Evolutionary conservation across 1,284 basidiomycete genomes (phyloP).

Genomic region (Sphaerobolus stellatus): DNA sequence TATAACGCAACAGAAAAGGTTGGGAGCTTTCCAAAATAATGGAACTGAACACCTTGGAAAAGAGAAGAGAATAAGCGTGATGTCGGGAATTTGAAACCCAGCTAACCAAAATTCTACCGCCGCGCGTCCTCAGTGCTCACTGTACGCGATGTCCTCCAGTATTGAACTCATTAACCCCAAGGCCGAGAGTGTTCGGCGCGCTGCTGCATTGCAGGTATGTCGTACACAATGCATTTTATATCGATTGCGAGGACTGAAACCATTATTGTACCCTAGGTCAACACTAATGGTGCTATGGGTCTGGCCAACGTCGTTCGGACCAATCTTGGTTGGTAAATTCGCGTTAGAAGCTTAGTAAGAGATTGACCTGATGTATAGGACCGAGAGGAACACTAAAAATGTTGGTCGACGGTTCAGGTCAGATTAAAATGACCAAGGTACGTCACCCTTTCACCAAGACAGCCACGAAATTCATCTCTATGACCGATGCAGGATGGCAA

Average conservation of each 20-base stretch:
- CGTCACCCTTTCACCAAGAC: slow-evolving; percentile 8
- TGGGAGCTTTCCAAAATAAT: no score
- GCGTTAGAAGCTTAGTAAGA: slow-evolving; percentile 18
- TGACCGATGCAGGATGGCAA: slow-evolving; percentile 73
- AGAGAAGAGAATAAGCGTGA: no score
- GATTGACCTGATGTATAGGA: slow-evolving; percentile 48
- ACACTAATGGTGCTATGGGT: slow-evolving; percentile 93
- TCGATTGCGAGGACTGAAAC: slow-evolving; percentile 13
- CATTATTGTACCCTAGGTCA: slow-evolving; percentile 57
- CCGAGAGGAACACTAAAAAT: slow-evolving; percentile 97
- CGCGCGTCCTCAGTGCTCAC: slow-evolving; percentile 3
- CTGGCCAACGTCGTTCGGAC: slow-evolving; percentile 96
- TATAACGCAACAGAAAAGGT: no score
- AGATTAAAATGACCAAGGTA: slow-evolving; percentile 99
- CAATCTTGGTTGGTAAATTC: slow-evolving; percentile 74
- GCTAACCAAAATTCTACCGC: no score
- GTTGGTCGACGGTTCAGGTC: slow-evolving; percentile 98
- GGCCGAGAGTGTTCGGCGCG: slow-evolving; percentile 91
- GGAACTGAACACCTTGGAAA: no score
- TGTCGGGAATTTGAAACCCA: no score
- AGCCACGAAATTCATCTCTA: neutral
- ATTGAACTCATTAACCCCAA: slow-evolving; percentile 95
- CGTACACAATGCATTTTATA: slow-evolving; percentile 22
- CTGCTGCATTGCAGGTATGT: slow-evolving; percentile 90
- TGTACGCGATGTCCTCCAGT: slow-evolving; percentile 61